Base-by-base conservation (phyloP, 768 basidiomycete species). In the Mycena galopus region DNA sequence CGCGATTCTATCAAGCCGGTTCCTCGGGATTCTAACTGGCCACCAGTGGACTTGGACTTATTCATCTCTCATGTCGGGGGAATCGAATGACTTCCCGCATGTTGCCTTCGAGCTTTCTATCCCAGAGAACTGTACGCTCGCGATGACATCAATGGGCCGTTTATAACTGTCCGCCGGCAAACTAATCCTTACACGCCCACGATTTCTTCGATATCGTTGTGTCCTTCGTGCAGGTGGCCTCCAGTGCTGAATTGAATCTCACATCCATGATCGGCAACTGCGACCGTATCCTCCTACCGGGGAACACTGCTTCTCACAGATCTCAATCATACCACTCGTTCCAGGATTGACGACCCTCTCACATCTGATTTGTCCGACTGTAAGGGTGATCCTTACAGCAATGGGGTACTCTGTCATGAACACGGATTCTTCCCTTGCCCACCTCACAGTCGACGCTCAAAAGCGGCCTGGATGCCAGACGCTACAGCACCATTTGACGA, bases 181-280 rank as follows among this genome's bases (percentile, higher is more conserved):
- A 37, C 35, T 5, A 56, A 47, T 27, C 29, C 12, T 5, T 47
- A n/a, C 8, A 14, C 21, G 42, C 5, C 21, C 30, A 27, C 9
- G 14, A 29, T 6, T 60, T 37, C 58, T 67, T 67, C 25, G 66
- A 67, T 51, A 67, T 67, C 33, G 57, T 67, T n/a, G n/a, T n/a
- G n/a, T n/a, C n/a, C n/a, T n/a, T n/a, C n/a, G n/a, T n/a, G n/a
- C n/a, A n/a, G n/a, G n/a, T n/a, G n/a, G n/a, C n/a, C n/a, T n/a
- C n/a, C n/a, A n/a, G n/a, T n/a, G n/a, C n/a, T n/a, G n/a, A n/a
- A n/a, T n/a, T n/a, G n/a, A n/a, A n/a, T n/a, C n/a, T n/a, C n/a
- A n/a, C n/a, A n/a, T n/a, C n/a, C n/a, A n/a, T n/a, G n/a, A n/a
- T n/a, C n/a, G n/a, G n/a, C n/a, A n/a, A n/a, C n/a, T n/a, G n/a